Evolutionary conservation across 169 alveolate species (phyloP).

Genomic region (Neospora caninum): DNA sequence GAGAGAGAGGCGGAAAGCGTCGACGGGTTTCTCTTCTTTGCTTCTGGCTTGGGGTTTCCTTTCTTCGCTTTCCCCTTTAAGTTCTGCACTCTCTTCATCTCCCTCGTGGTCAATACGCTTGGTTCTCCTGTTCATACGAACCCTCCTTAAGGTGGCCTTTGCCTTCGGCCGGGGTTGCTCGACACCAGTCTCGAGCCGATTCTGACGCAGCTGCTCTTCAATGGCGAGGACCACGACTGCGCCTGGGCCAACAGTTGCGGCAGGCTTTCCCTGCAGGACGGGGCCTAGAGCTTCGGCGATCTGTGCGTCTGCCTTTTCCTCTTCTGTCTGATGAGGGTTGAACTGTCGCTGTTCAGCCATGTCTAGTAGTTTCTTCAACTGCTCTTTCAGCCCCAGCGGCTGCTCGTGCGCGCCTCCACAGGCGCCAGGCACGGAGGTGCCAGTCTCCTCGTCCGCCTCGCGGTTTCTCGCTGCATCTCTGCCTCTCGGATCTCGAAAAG

Average conservation of each 20-base stretch:
- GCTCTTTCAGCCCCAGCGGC: background rate
- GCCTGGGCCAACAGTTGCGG: conserved; percentile 14
- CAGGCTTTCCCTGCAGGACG: conserved; percentile 16
- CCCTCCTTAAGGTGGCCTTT: background rate
- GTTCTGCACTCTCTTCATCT: conserved; percentile 28
- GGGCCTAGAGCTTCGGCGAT: background rate
- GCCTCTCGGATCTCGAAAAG: too few species aligned
- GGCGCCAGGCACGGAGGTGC: background rate
- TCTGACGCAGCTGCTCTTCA: conserved; percentile 24
- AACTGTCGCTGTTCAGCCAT: background rate
- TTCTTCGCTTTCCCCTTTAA: background rate
- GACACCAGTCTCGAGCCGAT: background rate
- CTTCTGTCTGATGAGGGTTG: background rate
- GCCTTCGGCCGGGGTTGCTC: background rate
- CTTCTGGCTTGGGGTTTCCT: background rate
- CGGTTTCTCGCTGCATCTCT: background rate
- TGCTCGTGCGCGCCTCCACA: background rate
- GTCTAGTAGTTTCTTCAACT: background rate
- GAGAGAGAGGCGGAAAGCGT: too few species aligned
- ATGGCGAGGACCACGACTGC: conserved; percentile 10
- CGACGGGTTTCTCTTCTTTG: background rate
- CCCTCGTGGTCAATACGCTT: conserved; percentile 8
- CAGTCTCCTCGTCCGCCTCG: background rate
- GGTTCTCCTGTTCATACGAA: background rate
- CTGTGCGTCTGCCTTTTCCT: background rate